Evolutionary conservation across 1,284 basidiomycete genomes (phyloP).

Genomic region (Earliella scabrosa): DNA sequence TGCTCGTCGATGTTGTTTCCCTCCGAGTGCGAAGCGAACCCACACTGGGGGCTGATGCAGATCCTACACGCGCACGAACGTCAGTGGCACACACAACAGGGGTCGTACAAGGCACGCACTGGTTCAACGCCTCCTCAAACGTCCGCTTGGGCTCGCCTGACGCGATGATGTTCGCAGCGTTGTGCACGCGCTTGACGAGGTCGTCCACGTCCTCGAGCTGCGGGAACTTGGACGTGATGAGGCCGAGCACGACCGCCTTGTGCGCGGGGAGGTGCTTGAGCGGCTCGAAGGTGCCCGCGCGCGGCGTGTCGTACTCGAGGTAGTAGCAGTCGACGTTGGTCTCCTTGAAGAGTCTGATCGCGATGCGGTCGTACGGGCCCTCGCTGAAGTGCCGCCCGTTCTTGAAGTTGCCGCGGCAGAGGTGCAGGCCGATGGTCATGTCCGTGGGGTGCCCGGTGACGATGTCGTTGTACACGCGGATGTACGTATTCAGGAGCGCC

Average conservation of each 20-base stretch:
- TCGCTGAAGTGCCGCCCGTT: constrained; percentile 72
- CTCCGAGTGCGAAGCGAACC: constrained; percentile 72
- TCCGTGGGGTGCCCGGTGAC: constrained; percentile 63
- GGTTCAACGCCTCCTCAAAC: constrained; percentile 58
- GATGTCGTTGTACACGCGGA: constrained; percentile 71
- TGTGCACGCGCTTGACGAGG: constrained; percentile 62
- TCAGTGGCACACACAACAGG: neutral
- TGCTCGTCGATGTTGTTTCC: constrained; percentile 64
- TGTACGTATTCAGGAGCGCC: constrained; percentile 70
- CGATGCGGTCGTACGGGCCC: constrained; percentile 78
- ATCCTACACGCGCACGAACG: constrained; percentile 44
- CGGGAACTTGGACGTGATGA: constrained; percentile 75
- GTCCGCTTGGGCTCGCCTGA: constrained; percentile 55
- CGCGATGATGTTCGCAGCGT: constrained; percentile 65
- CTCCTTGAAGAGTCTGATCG: constrained; percentile 71
- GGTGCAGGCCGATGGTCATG: constrained; percentile 72
- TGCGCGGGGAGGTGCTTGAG: constrained; percentile 66
- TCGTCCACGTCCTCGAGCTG: constrained; percentile 64
- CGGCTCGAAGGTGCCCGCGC: constrained; percentile 73
- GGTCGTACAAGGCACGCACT: constrained; percentile 45
- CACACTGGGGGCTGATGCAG: constrained; percentile 76
- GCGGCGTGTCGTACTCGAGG: constrained; percentile 80
- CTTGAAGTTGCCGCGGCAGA: constrained; percentile 81
- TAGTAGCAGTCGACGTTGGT: constrained; percentile 81
- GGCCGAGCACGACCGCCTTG: constrained; percentile 74